These are phyloP conservation scores for Allium sativum DNA, from an alignment of 106 monocot genomes.

Conservation along the genomic window DNA sequence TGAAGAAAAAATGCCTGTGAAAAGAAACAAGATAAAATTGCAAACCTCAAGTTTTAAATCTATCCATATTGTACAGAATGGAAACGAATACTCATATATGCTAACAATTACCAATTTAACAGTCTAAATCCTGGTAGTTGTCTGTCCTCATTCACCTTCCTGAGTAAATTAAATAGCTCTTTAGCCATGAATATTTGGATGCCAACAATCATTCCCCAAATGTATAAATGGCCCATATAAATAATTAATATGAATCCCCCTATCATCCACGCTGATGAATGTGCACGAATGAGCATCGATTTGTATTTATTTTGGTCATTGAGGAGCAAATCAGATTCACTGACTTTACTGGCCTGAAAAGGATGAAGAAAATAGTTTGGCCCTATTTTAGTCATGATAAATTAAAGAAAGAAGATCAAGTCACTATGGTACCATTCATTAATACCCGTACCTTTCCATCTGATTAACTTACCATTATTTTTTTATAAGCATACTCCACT, in stretches of 20 bases:
- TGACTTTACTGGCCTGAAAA: conserved; percentile 27
- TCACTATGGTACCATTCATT: no score
- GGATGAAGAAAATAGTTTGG: conserved; percentile 29
- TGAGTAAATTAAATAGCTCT: conserved; percentile 94
- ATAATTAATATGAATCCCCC: conserved; percentile 58
- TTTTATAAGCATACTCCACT: neutral
- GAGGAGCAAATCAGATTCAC: conserved; percentile 65
- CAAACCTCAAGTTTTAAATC: neutral
- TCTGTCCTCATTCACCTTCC: conserved; percentile 75
- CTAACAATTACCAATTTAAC: conserved; percentile 68
- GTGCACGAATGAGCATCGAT: conserved; percentile 81
- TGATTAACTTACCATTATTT: no score
- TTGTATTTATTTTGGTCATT: conserved; percentile 83
- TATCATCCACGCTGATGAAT: conserved; percentile 93
- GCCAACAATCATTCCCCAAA: conserved; percentile 93
- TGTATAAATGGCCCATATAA: conserved; percentile 96
- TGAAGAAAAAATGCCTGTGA: conserved; percentile 69
- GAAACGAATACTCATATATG: neutral
- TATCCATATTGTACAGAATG: neutral
- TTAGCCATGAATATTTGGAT: conserved; percentile 90
- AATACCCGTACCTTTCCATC: no score
- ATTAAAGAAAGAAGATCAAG: neutral
- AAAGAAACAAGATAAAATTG: neutral
- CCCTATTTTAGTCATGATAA: neutral
- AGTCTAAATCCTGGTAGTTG: conserved; percentile 87